Evolutionary conservation across 2,329 filamentous ascomycete genomes (phyloP).

Genomic region (Incumbomyces delicatus): DNA sequence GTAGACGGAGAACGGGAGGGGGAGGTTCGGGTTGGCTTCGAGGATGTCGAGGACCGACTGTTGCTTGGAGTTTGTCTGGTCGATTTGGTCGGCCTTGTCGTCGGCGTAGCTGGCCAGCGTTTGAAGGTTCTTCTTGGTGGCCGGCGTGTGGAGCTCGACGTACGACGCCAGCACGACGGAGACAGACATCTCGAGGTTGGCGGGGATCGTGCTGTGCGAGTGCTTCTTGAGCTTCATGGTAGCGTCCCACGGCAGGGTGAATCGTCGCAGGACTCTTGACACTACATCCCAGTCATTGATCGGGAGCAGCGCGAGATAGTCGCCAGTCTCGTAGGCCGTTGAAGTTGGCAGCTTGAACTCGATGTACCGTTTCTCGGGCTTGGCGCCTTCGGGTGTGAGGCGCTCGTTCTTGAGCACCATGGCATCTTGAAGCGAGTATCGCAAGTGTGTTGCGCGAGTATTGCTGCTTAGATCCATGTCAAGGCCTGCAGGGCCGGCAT

Average conservation of each 20-base stretch:
- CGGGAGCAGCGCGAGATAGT: slow-evolving; percentile 66
- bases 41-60: slow-evolving; percentile 54
- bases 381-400: slow-evolving; percentile 41
- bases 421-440: slow-evolving; percentile 55
- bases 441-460: slow-evolving; percentile 46
- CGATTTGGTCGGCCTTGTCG: slow-evolving; percentile 5
- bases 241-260: slow-evolving; percentile 60
- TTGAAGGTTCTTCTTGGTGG: slow-evolving; percentile 48
- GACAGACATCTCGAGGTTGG: slow-evolving; percentile 48
- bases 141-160: slow-evolving; percentile 63
- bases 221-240: slow-evolving; percentile 51
- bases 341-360: slow-evolving; percentile 58
- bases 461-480: slow-evolving; percentile 45
- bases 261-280: slow-evolving; percentile 52
- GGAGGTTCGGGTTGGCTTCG: slow-evolving; percentile 50
- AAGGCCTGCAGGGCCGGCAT: slow-evolving; percentile 29
- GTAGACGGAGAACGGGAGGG: slow-evolving; percentile 56
- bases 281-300: slow-evolving; percentile 57
- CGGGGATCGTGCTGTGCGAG: slow-evolving; percentile 45
- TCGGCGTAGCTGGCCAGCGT: slow-evolving; percentile 11
- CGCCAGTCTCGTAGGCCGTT: slow-evolving; percentile 59
- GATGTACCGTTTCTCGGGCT: slow-evolving; percentile 53
- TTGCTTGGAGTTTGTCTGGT: neutral
- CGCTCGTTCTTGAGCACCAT: slow-evolving; percentile 45
- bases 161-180: slow-evolving; percentile 58